These are phyloP conservation scores for Margaritispora aquatica DNA, from an alignment of 495 filamentous ascomycete species.

Conservation along the genomic window DNA sequence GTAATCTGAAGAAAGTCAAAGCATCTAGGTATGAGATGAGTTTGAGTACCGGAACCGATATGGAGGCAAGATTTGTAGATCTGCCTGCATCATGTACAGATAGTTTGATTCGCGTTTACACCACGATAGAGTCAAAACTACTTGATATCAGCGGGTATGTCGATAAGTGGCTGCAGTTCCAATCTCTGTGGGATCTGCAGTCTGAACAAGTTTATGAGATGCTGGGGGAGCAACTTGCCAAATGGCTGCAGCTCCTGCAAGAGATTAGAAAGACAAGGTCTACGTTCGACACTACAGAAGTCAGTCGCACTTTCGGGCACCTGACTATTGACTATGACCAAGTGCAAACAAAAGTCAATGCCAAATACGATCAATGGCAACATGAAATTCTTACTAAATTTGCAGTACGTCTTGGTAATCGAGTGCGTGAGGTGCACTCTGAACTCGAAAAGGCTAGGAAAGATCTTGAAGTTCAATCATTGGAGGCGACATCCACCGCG, in stretches of 20 bases:
- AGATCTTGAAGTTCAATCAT: slow-evolving; percentile 82
- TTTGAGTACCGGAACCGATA: slow-evolving; percentile 55
- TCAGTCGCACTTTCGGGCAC: slow-evolving; percentile 84
- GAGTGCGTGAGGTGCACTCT: slow-evolving; percentile 81
- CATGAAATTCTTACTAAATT: slow-evolving; percentile 94
- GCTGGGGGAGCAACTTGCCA: slow-evolving; percentile 82
- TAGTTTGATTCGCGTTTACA: slow-evolving; percentile 71
- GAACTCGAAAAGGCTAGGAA: slow-evolving; percentile 83
- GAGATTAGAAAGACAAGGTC: slow-evolving; percentile 89
- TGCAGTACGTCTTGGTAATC: slow-evolving; percentile 77
- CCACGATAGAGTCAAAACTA: slow-evolving; percentile 71
- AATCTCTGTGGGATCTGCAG: slow-evolving; percentile 96
- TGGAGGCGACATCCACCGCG: slow-evolving; percentile 88
- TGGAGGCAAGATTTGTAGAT: slow-evolving; percentile 73
- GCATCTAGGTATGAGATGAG: slow-evolving; percentile 92
- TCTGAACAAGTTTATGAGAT: slow-evolving; percentile 89
- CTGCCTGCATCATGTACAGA: slow-evolving; percentile 77
- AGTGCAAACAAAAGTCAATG: slow-evolving; percentile 95
- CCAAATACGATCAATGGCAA: slow-evolving; percentile 99
- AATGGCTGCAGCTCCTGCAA: slow-evolving; percentile 90
- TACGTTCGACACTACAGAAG: slow-evolving; percentile 94
- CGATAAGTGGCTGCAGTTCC: slow-evolving; percentile 96
- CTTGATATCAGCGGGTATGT: slow-evolving; percentile 73
- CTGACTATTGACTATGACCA: slow-evolving; percentile 95
- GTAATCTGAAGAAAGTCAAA: slow-evolving; percentile 86